Evolutionary conservation across 352 stramenopile genomes (phyloP).

Genomic region (Thalassiosira livingstoniorum): DNA sequence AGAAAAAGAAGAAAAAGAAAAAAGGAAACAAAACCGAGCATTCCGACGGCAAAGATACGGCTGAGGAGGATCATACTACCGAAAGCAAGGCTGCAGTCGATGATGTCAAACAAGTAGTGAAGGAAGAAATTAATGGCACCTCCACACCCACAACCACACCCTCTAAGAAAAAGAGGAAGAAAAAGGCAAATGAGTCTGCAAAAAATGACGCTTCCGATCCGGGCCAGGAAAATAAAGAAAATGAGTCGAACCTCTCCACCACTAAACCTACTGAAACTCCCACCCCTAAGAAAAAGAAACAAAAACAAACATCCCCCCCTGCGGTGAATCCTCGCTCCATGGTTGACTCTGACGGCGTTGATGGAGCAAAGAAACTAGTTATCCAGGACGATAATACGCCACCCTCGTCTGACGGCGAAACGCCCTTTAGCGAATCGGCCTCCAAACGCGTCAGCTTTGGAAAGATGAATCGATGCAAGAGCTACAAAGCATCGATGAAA

Average conservation of each 20-base stretch:
- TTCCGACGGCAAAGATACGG: slow-evolving; percentile 6
- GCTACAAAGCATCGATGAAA: slow-evolving; percentile 82
- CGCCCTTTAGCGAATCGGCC: not conserved
- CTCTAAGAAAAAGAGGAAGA: slow-evolving; percentile 44
- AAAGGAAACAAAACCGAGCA: not conserved
- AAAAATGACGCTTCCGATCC: no score
- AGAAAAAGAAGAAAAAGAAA: slow-evolving; percentile 55
- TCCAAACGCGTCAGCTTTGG: slow-evolving; percentile 79
- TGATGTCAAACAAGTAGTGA: no score
- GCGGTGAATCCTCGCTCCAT: slow-evolving; percentile 50
- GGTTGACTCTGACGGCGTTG: slow-evolving; percentile 39
- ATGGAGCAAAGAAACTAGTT: not conserved
- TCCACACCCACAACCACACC: slow-evolving; percentile 13
- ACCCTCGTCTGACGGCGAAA: slow-evolving; percentile 15
- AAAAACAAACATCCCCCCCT: slow-evolving; percentile 44
- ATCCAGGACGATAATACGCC: not conserved
- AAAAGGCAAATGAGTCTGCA: slow-evolving; percentile 33
- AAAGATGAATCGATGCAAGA: slow-evolving; percentile 75
- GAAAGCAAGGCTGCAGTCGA: no score
- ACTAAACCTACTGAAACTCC: no score
- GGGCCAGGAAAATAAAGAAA: no score
- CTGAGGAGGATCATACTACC: no score
- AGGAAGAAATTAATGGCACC: slow-evolving; percentile 15
- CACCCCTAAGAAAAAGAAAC: slow-evolving; percentile 39
- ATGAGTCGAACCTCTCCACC: no score